phyloP scores from a whole-genome alignment of 2,329 filamentous ascomycete genomes.

The Claviceps humidiphila region DNA sequence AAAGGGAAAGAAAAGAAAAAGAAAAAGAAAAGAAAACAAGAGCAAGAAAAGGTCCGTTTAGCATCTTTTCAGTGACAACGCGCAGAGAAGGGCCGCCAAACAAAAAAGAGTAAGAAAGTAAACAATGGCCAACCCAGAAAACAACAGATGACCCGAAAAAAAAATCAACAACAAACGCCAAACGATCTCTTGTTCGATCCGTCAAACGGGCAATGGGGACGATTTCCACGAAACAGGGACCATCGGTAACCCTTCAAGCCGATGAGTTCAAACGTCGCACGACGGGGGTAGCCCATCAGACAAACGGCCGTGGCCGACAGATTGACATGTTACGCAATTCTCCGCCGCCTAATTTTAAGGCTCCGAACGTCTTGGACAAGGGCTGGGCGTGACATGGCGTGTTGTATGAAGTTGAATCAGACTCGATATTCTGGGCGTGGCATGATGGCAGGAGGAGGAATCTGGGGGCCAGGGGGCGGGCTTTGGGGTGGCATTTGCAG shows the following conservation, averaged over 20 bases:
- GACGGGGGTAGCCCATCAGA: background rate
- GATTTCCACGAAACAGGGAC: background rate
- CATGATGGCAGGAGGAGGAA: background rate
- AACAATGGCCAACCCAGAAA: background rate
- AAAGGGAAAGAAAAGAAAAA: background rate
- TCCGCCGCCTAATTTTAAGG: background rate
- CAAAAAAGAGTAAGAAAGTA: background rate
- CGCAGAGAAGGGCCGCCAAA: background rate
- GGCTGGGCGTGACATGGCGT: background rate
- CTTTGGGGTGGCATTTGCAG: background rate
- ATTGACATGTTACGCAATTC: slow-evolving; percentile 1
- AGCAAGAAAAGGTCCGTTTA: background rate
- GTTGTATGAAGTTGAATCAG: background rate
- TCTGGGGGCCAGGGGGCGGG: too few species aligned
- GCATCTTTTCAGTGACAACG: background rate
- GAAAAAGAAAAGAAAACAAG: background rate
- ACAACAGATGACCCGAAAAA: background rate
- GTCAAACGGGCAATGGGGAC: background rate
- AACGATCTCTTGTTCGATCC: background rate
- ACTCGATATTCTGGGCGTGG: background rate
- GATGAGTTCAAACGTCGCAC: slow-evolving; percentile 6
- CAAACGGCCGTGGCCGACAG: background rate
- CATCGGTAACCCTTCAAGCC: slow-evolving; percentile 3
- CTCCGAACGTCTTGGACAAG: background rate
- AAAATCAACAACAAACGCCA: background rate